Percentiles rank a stretch among this genome's conserved stretches.
Evolutionary conservation across 257 asterid genomes (phyloP).

Genomic region (Prunella vulgaris): DNA sequence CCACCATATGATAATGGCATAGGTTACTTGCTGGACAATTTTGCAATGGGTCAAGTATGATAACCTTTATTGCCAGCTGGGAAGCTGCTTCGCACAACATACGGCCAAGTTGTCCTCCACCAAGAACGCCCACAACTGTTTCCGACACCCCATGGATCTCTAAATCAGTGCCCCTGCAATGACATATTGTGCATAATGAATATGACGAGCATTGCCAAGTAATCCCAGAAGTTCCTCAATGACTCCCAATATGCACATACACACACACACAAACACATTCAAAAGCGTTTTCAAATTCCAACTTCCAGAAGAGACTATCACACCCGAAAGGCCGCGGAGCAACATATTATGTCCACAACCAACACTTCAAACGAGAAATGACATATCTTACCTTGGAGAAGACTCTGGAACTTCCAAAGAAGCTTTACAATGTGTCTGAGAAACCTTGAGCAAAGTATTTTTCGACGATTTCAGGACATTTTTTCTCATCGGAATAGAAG

Average conservation of each 20-base stretch:
- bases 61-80: conserved; percentile 72
- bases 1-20: conserved; percentile 73
- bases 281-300: no score
- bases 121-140: conserved; percentile 87
- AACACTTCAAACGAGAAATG: no score
- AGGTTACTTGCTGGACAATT: conserved; percentile 85
- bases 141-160: conserved; percentile 64
- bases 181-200: conserved; percentile 4
- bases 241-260: not conserved
- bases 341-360: no score
- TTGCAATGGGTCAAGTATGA: conserved; percentile 74
- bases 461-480: conserved; percentile 8
- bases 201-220: not conserved
- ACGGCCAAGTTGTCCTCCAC: conserved; percentile 99
- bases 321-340: no score
- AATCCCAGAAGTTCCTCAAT: not conserved
- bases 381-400: conserved; percentile 32
- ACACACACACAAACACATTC: no score
- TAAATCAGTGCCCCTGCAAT: conserved; percentile 30
- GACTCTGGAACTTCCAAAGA: conserved; percentile 35
- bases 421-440: conserved; percentile 28
- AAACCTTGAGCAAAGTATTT: conserved; percentile 14
- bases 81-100: conserved; percentile 97
- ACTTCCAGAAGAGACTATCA: no score
- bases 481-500: conserved; percentile 23